Evolutionary conservation across 257 asterid species (phyloP).

Genomic region (Petunia axillaris): DNA sequence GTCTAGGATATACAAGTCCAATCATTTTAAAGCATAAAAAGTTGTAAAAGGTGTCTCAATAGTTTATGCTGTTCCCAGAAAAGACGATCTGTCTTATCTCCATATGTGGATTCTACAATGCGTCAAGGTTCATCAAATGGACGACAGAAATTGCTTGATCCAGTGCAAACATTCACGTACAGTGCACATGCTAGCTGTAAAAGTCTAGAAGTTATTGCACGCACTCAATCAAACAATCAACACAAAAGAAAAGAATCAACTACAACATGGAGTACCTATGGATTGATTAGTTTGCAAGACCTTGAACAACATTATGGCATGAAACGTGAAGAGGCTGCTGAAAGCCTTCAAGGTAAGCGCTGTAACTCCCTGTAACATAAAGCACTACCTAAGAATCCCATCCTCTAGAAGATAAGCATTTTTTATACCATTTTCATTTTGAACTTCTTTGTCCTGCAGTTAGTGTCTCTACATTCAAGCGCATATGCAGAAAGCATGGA

Average conservation of each 20-base stretch:
- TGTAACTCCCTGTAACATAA: too few species aligned
- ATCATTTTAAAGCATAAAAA: too few species aligned
- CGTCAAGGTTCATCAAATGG: background rate
- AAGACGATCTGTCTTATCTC: background rate
- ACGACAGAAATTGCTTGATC: background rate
- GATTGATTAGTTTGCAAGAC: background rate
- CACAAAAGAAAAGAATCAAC: too few species aligned
- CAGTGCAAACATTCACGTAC: background rate
- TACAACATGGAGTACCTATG: background rate
- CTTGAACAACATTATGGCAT: background rate
- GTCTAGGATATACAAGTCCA: too few species aligned
- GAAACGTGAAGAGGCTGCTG: background rate
- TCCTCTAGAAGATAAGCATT: background rate
- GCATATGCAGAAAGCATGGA: background rate
- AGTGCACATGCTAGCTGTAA: background rate
- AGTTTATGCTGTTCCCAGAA: background rate
- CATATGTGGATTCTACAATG: background rate
- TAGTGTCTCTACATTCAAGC: background rate
- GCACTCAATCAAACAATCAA: background rate
- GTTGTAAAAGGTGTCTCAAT: too few species aligned
- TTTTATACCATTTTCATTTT: too few species aligned
- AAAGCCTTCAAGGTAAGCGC: background rate
- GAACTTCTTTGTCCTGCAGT: background rate
- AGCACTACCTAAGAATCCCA: background rate
- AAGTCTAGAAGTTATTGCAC: background rate